phyloP scores from a whole-genome alignment of 2,329 filamentous ascomycete genomes.

The Fusarium drepaniforme region DNA sequence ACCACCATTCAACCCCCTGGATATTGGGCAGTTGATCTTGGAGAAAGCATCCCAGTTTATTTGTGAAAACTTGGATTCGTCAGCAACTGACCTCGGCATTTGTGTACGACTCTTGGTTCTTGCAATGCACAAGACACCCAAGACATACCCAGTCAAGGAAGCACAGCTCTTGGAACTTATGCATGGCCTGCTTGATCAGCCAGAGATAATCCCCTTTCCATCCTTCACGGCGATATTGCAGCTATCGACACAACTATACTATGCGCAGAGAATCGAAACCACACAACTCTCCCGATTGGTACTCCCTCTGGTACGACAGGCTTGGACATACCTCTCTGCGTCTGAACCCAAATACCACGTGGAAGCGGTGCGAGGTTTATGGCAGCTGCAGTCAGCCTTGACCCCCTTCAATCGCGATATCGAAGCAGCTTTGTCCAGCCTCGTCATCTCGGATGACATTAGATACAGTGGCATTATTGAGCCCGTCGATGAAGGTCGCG shows the following conservation, averaged over 20 bases:
- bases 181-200: constrained; percentile 57
- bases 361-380: constrained; percentile 87
- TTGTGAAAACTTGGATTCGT: constrained; percentile 58
- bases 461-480: constrained; percentile 38
- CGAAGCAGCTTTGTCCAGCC: constrained; percentile 79
- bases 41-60: constrained; percentile 68
- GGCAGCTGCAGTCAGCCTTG: constrained; percentile 84
- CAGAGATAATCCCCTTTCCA: constrained; percentile 59
- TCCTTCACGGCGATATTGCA: constrained; percentile 70
- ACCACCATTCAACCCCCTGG: constrained; percentile 68
- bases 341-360: constrained; percentile 92
- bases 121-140: constrained; percentile 65
- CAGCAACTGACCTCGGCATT: constrained; percentile 63
- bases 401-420: constrained; percentile 77
- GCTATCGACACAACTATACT: constrained; percentile 68
- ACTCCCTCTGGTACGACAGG: constrained; percentile 74
- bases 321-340: constrained; percentile 88
- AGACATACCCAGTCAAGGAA: constrained; percentile 58
- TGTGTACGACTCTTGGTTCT: constrained; percentile 71
- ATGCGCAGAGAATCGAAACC: constrained; percentile 62
- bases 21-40: constrained; percentile 73
- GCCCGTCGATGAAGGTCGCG: constrained; percentile 72
- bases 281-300: constrained; percentile 73
- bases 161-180: constrained; percentile 63
- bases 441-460: constrained; percentile 70